Conservation (phyloP, 1,284 basidiomycete genomes). For the Austroboletus olivaceoglutinosus region DNA sequence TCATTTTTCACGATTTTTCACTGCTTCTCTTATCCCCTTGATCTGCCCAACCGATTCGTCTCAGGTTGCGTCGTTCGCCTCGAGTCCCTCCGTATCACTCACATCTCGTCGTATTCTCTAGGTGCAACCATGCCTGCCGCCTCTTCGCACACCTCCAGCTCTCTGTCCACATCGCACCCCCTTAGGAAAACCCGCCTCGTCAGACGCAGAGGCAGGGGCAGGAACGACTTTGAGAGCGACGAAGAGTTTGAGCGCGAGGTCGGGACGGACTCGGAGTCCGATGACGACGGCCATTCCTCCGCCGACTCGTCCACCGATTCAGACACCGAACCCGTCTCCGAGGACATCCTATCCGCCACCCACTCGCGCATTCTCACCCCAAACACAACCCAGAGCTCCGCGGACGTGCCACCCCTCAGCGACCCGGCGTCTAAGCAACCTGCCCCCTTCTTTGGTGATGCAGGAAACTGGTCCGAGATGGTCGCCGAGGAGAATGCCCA, state of each 20-base stretch:
- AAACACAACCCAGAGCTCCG: constrained; percentile 61
- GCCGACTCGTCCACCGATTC: constrained; percentile 62
- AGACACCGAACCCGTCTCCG: constrained; percentile 62
- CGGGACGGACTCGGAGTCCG: constrained; percentile 63
- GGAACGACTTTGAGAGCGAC: constrained; percentile 59
- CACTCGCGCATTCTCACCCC: constrained; percentile 57
- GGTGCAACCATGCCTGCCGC: constrained; percentile 44
- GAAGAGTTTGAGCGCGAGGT: constrained; percentile 71
- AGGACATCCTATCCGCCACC: constrained; percentile 51
- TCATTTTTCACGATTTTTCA: constrained; percentile 18
- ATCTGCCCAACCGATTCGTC: constrained; percentile 26
- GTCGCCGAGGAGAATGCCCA: constrained; percentile 67
- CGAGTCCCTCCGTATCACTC: constrained; percentile 23
- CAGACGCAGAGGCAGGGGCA: constrained; percentile 54
- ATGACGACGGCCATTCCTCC: constrained; percentile 54
- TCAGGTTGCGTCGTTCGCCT: too few species aligned
- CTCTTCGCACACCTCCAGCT: constrained; percentile 34
- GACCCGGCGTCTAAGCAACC: constrained; percentile 25
- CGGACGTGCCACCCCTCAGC: constrained; percentile 32
- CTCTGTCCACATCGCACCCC: constrained; percentile 21
- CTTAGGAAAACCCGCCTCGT: constrained; percentile 51
- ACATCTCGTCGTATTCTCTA: constrained; percentile 1
- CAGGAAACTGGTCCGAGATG: constrained; percentile 76
- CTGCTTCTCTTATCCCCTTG: constrained; percentile 20
- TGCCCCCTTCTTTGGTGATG: constrained; percentile 52